Percentiles rank a stretch among this genome's conserved stretches.
Conservation (phyloP, 495 filamentous ascomycete genomes). For the Daldinia caldariorum region DNA sequence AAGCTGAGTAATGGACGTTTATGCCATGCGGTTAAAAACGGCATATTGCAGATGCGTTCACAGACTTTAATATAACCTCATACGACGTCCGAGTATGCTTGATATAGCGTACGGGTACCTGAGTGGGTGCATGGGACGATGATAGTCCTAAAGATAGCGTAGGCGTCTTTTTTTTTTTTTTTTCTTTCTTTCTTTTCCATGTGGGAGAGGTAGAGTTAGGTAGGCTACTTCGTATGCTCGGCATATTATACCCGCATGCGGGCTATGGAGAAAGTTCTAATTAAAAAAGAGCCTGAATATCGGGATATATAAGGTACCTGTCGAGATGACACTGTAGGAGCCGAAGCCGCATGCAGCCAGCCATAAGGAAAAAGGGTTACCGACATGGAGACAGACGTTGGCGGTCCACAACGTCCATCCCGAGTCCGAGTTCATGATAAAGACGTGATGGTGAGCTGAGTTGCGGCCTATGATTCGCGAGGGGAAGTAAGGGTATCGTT, state of each 20-base stretch:
- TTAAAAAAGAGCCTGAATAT: slow-evolving; percentile 12
- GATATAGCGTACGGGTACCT: slow-evolving; percentile 36
- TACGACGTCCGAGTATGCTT: slow-evolving; percentile 12
- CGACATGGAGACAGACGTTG: slow-evolving; percentile 18
- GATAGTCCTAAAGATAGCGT: slow-evolving; percentile 1
- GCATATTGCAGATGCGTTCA: slow-evolving; percentile 1
- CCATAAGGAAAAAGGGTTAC: slow-evolving; percentile 28
- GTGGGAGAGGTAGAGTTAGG: neutral
- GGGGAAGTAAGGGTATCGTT: neutral
- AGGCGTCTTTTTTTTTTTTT: neutral
- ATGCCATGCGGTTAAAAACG: slow-evolving; percentile 1
- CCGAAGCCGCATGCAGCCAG: slow-evolving; percentile 33
- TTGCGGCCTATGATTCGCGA: slow-evolving; percentile 3
- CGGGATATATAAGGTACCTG: slow-evolving; percentile 8
- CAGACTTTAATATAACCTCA: slow-evolving; percentile 10
- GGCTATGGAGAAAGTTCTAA: neutral
- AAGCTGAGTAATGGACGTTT: slow-evolving; percentile 4
- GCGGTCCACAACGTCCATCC: slow-evolving; percentile 15
- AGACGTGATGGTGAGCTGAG: neutral
- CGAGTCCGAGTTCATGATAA: slow-evolving; percentile 19
- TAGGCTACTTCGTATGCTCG: slow-evolving; percentile 10
- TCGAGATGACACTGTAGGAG: slow-evolving; percentile 8
- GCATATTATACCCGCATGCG: slow-evolving; percentile 8
- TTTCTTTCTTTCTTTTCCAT: neutral
- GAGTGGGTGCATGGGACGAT: slow-evolving; percentile 21